These are phyloP conservation scores for Fusarium sp. DNA, from an alignment of 2,329 filamentous ascomycete genomes.

Conservation along the genomic window DNA sequence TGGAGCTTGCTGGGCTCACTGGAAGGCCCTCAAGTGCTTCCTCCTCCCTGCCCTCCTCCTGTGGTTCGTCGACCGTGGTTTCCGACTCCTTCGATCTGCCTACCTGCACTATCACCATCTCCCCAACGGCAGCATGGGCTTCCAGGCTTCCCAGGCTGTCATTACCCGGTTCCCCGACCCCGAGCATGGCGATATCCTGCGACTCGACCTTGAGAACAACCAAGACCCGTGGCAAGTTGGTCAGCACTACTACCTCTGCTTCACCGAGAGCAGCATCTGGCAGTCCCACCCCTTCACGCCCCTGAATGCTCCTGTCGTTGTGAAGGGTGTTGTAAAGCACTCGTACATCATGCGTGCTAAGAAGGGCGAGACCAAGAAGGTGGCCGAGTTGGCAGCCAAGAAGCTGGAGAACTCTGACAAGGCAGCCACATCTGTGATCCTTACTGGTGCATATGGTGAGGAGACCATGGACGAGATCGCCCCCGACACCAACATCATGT, in stretches of 20 bases:
- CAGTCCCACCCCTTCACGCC: constrained; percentile 80
- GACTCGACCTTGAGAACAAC: constrained; percentile 73
- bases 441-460: constrained; percentile 74
- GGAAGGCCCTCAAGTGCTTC: constrained; percentile 75
- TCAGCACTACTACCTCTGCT: constrained; percentile 79
- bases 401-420: constrained; percentile 47
- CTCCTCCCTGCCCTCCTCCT: constrained; percentile 74
- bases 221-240: constrained; percentile 73
- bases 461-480: constrained; percentile 56
- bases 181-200: constrained; percentile 70
- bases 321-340: constrained; percentile 58
- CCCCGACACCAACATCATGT: constrained; percentile 54
- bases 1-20: constrained; percentile 81
- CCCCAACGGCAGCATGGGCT: constrained; percentile 58
- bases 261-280: constrained; percentile 74
- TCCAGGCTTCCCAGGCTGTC: constrained; percentile 63
- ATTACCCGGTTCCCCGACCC: constrained; percentile 63
- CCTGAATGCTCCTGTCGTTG: constrained; percentile 61
- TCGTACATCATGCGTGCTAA: constrained; percentile 70
- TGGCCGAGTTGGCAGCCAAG: constrained; percentile 59
- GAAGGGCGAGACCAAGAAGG: constrained; percentile 68
- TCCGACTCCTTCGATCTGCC: constrained; percentile 67
- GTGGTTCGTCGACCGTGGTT: constrained; percentile 72
- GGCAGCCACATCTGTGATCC: constrained; percentile 64
- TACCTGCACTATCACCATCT: constrained; percentile 71